A percentile compares a stretch with the other conserved stretches of the same genome.
phyloP scores from a whole-genome alignment of 768 basidiomycete species.

The Suillus alpinus region DNA sequence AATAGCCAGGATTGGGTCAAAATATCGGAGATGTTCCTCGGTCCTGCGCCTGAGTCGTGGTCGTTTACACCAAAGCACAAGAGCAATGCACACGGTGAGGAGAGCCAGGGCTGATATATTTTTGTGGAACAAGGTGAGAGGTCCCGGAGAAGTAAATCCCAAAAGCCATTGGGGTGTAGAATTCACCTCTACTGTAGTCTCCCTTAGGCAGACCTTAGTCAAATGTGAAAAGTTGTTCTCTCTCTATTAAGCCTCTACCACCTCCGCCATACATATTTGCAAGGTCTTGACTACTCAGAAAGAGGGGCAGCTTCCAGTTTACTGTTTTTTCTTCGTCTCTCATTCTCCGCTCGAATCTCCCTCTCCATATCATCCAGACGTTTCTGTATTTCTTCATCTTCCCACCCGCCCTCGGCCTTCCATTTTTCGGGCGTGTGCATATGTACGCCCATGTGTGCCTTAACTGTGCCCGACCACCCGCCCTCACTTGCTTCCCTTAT shows the following conservation, averaged over 20 bases:
- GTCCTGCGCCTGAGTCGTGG: constrained; percentile 81
- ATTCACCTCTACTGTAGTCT: neutral
- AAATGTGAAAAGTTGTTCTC: neutral
- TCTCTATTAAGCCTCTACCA: neutral
- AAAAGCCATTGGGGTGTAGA: neutral
- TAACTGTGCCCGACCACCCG: constrained; percentile 70
- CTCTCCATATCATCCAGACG: constrained; percentile 25
- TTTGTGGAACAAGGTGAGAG: neutral
- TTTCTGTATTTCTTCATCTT: constrained; percentile 16
- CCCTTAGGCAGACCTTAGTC: neutral
- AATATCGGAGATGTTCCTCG: constrained; percentile 94
- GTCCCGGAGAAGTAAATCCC: neutral
- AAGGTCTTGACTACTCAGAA: neutral
- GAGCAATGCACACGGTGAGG: constrained; percentile 73
- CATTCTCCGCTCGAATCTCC: constrained; percentile 31
- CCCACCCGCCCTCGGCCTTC: constrained; percentile 33
- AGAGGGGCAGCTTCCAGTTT: neutral
- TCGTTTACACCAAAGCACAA: constrained; percentile 92
- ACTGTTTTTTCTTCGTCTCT: constrained; percentile 7
- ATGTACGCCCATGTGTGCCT: constrained; percentile 52
- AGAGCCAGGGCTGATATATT: constrained; percentile 52
- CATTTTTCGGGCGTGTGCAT: constrained; percentile 34
- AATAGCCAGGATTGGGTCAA: constrained; percentile 88
- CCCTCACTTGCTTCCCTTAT: constrained; percentile 55
- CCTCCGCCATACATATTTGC: neutral